A percentile compares a stretch with the other conserved stretches of the same genome.
phyloP scores from a whole-genome alignment of 768 basidiomycete genomes.

The Boletus rufocinnamomeus region DNA sequence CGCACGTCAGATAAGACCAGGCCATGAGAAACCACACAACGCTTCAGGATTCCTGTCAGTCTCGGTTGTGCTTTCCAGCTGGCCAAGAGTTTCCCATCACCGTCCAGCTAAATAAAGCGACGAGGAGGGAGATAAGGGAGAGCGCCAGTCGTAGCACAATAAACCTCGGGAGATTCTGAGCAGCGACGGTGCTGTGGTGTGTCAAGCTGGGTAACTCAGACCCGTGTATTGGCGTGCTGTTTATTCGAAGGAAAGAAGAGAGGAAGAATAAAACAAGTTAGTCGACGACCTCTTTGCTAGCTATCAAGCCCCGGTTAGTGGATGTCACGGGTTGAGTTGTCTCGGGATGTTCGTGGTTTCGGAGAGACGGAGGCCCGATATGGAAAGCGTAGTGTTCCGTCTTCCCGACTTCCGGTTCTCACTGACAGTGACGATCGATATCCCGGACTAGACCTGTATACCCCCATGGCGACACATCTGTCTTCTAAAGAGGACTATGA shows the following conservation, averaged over 20 bases:
- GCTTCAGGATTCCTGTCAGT: neutral
- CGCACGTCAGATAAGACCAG: neutral
- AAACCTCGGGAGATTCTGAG: neutral
- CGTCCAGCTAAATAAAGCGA: conserved; percentile 6
- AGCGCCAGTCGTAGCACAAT: neutral
- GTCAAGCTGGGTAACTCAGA: neutral
- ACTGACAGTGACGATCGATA: conserved; percentile 3
- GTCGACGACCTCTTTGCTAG: neutral
- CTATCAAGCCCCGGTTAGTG: neutral
- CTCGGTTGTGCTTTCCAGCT: neutral
- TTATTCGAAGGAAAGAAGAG: neutral
- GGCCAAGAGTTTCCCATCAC: neutral
- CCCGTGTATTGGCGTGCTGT: neutral
- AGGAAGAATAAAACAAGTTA: neutral
- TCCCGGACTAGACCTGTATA: conserved; percentile 18
- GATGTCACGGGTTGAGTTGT: too few species aligned
- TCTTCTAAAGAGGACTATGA: conserved; percentile 48
- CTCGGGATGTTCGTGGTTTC: neutral
- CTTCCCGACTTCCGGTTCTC: conserved; percentile 4
- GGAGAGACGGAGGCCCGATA: conserved; percentile 23
- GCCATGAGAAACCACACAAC: neutral
- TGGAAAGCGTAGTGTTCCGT: conserved; percentile 26
- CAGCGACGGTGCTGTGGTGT: too few species aligned
- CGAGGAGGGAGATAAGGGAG: neutral
- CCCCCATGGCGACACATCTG: conserved; percentile 27